Evolutionary conservation across 202 grass and related monocot species (phyloP), one percentile per base, ranked within the genome.

Genomic region (Setaria viridis): DNA sequence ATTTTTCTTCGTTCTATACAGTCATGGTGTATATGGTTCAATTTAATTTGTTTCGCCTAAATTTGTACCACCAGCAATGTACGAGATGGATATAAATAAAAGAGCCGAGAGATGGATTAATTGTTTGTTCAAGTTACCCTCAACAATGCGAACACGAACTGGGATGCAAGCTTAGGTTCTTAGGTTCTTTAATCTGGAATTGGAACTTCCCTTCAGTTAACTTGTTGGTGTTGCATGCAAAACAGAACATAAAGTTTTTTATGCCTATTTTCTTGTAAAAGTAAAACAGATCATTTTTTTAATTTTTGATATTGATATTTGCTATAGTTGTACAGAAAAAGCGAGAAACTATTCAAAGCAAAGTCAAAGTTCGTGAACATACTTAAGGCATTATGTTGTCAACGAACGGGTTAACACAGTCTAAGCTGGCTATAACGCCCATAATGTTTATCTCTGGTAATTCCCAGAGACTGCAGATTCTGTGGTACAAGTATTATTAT

Each of bases 11-110:
- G n/a, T n/a, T n/a, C n/a, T 41, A 39, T 39, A 41, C 25, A 11
- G 16, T 35, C 15, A 35, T 54, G 30, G 49, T 55, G 72, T 74
- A 74, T n/a, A 74, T 55, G 72, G 72, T 55, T 39, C 72, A 35
- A 37, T 55, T 55, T 33, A 55, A 74, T 74, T 74, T 9, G 49
- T 74, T 74, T 53, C 4, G 1, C 7, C 51, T 3, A 54, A 74
- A 37, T 74, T 74, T 74, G 48, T 54, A 54, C 14, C 11, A 32
- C 3, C 33, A 68, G 41, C 14, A 67, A 68, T 29, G 68, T 71
- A 29, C n/a, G 11, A 3, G n/a, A n/a, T 14, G 70, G 30, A 34
- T 10, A 17, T 21, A 54, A 75, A 54, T 73, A 73, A 11, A 10
- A 74, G 3, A 34, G 32, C 45, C 9, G 70, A 51, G 46, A 51